A percentile compares a stretch with the other conserved stretches of the same genome.
phyloP scores from a whole-genome alignment of 768 basidiomycete species.

The Galerina marginata region DNA sequence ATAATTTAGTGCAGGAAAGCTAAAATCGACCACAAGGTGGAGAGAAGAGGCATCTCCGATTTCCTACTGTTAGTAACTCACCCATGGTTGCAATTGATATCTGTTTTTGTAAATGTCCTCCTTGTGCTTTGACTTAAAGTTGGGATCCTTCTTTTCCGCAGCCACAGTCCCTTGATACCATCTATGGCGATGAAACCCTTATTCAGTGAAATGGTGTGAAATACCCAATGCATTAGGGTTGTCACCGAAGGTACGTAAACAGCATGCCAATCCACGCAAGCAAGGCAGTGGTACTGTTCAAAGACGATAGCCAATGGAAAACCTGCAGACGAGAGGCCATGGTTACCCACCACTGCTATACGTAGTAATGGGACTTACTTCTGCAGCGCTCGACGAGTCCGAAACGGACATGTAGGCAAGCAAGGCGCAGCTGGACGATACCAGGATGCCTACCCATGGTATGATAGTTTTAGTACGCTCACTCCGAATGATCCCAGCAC shows the following conservation, averaged over 20 bases:
- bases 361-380: slow-evolving; percentile 11
- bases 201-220: slow-evolving; percentile 18
- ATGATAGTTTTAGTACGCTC: slow-evolving; percentile 15
- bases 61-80: slow-evolving; percentile 6
- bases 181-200: slow-evolving; percentile 15
- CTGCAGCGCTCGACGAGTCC: slow-evolving; percentile 17
- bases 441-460: slow-evolving; percentile 21
- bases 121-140: slow-evolving; percentile 20
- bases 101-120: slow-evolving; percentile 23
- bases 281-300: slow-evolving; percentile 21
- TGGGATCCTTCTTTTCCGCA: slow-evolving; percentile 21
- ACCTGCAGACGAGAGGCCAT: slow-evolving; percentile 8
- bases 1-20: not conserved
- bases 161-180: slow-evolving; percentile 24
- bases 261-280: slow-evolving; percentile 26
- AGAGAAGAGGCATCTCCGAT: slow-evolving; percentile 2
- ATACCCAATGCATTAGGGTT: not conserved
- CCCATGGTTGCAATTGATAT: slow-evolving; percentile 19
- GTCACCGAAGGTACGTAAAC: slow-evolving; percentile 25
- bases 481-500: slow-evolving; percentile 15
- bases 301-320: slow-evolving; percentile 24
- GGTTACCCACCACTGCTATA: not conserved
- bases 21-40: slow-evolving; percentile 1
- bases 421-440: slow-evolving; percentile 18
- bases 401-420: slow-evolving; percentile 21